A percentile compares a stretch with the other conserved stretches of the same genome.
These are phyloP conservation scores for Ustilago crameri DNA, from an alignment of 1,284 basidiomycete species.

Conservation along the genomic window DNA sequence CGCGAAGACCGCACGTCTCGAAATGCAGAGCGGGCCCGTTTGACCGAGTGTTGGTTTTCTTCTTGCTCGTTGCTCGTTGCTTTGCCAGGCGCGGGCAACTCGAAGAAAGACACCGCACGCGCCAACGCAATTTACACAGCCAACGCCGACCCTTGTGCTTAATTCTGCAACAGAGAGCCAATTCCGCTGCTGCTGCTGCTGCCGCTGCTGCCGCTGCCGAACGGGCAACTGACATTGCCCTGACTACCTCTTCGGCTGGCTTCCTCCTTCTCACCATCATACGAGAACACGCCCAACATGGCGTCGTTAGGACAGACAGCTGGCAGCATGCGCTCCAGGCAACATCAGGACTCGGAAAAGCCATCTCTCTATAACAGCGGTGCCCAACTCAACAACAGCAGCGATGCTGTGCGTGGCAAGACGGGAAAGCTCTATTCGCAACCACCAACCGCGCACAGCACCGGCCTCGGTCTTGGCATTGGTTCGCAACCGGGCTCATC, in stretches of 20 bases:
- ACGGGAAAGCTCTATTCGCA: slow-evolving; percentile 28
- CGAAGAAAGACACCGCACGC: slow-evolving; percentile 17
- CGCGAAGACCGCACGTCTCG: too few species aligned
- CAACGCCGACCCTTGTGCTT: neutral
- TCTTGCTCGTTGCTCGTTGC: neutral
- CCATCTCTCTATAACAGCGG: slow-evolving; percentile 37
- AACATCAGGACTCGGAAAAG: slow-evolving; percentile 25
- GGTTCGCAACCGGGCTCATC: slow-evolving; percentile 42
- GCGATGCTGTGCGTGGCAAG: slow-evolving; percentile 33
- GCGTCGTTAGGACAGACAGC: slow-evolving; percentile 48
- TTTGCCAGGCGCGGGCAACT: too few species aligned
- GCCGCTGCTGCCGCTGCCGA: too few species aligned
- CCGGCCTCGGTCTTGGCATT: slow-evolving; percentile 49
- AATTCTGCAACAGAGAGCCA: slow-evolving; percentile 1
- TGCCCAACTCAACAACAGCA: slow-evolving; percentile 10
- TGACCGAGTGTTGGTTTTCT: too few species aligned
- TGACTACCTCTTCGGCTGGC: too few species aligned
- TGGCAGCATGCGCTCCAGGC: slow-evolving; percentile 45
- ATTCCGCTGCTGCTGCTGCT: neutral
- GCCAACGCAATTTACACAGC: slow-evolving; percentile 8
- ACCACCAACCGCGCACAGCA: slow-evolving; percentile 14
- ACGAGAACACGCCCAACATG: slow-evolving; percentile 17
- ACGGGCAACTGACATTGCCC: too few species aligned
- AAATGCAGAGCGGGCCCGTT: too few species aligned
- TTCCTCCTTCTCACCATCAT: neutral